A percentile compares a stretch with the other conserved stretches of the same genome.
These are phyloP conservation scores for Tulasnella sp. DNA, from an alignment of 768 basidiomycete species.

Conservation along the genomic window DNA sequence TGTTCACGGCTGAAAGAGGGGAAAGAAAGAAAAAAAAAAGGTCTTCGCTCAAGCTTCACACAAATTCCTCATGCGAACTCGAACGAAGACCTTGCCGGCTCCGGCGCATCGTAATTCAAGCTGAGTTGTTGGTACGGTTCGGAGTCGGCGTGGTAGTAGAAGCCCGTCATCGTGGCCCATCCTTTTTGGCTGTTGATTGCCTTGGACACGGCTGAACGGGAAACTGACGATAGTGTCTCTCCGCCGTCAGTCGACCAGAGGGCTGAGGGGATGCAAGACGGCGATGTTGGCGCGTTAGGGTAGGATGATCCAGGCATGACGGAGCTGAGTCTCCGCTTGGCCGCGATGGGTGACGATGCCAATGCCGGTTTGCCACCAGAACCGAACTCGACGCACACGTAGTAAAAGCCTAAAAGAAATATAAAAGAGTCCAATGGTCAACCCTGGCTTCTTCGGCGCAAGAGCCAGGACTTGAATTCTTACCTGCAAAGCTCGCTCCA, in stretches of 20 bases:
- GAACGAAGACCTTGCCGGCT: slow-evolving; percentile 1
- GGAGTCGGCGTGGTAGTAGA: slow-evolving; percentile 89
- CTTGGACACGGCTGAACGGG: neutral
- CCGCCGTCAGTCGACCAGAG: neutral
- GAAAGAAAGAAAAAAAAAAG: no score
- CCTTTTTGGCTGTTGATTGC: neutral
- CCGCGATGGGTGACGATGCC: neutral
- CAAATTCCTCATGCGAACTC: neutral
- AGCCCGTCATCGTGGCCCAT: slow-evolving; percentile 73
- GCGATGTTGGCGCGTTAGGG: slow-evolving; percentile 18
- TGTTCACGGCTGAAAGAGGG: neutral
- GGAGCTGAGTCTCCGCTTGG: neutral
- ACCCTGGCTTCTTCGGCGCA: slow-evolving; percentile 9
- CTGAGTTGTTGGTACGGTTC: slow-evolving; percentile 60
- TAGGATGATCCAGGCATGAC: neutral
- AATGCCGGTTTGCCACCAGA: slow-evolving; percentile 28
- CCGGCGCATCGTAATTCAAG: neutral
- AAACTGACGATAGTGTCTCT: neutral
- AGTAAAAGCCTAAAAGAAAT: slow-evolving; percentile 65
- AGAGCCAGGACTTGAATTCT: slow-evolving; percentile 1
- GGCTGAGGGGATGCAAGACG: neutral
- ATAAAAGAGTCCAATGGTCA: slow-evolving; percentile 11
- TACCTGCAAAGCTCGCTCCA: slow-evolving; percentile 90
- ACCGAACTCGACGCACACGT: slow-evolving; percentile 87
- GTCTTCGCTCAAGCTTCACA: no score